Conservation (phyloP, 306 rosid species). For the Castanea sativa region DNA sequence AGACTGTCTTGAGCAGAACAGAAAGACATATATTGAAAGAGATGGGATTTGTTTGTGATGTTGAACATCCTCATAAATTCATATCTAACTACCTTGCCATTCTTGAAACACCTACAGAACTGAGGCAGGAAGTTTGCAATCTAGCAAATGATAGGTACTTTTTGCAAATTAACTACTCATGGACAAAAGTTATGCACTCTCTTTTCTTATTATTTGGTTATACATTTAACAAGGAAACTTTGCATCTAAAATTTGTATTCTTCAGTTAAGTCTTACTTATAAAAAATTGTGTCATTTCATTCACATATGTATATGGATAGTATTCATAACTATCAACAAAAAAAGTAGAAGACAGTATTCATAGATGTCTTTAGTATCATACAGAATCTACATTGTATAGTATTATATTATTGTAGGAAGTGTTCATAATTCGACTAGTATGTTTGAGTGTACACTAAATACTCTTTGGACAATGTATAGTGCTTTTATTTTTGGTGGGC, state of each 20-base stretch:
- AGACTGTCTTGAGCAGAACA: constrained; percentile 84
- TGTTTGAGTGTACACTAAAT: no score
- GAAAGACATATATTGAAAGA: constrained; percentile 98
- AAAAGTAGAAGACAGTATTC: no score
- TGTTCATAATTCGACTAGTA: no score
- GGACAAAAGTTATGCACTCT: background rate
- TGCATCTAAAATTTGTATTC: background rate
- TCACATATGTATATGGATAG: no score
- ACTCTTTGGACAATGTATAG: no score
- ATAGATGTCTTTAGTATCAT: no score
- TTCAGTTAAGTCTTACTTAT: background rate
- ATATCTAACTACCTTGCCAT: constrained; percentile 94
- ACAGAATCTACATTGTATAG: no score
- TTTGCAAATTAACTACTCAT: background rate
- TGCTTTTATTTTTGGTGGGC: no score
- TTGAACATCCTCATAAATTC: constrained; percentile 97
- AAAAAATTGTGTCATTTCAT: no score
- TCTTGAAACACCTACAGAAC: constrained; percentile 73
- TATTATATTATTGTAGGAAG: no score
- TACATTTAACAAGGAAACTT: background rate
- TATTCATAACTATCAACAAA: no score
- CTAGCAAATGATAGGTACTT: constrained; percentile 88
- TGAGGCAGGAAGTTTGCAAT: constrained; percentile 99
- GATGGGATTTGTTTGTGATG: constrained; percentile 98
- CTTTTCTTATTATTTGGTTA: background rate